Percentiles rank a stretch among this genome's conserved stretches.
Evolutionary conservation across 495 filamentous ascomycete genomes (phyloP).

Genomic region (Xylaria cubensis): DNA sequence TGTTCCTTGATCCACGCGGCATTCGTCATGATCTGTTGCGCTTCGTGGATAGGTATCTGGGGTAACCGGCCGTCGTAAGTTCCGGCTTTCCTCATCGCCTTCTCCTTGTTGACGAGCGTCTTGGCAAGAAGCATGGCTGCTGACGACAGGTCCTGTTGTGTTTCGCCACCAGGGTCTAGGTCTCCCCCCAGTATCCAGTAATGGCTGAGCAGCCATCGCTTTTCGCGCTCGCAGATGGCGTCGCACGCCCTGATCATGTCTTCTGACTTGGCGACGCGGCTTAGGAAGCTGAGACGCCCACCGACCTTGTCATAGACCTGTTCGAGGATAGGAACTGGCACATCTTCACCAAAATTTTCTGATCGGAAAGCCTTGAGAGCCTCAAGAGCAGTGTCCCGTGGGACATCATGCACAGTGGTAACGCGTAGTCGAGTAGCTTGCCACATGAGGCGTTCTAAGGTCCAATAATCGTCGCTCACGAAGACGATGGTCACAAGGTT

Average conservation of each 20-base stretch:
- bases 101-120: conserved; percentile 79
- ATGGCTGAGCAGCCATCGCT: conserved; percentile 90
- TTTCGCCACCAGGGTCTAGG: conserved; percentile 98
- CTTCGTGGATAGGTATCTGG: conserved; percentile 78
- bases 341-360: conserved; percentile 68
- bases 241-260: conserved; percentile 77
- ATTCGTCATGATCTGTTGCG: conserved; percentile 87
- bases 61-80: conserved; percentile 74
- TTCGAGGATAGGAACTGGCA: conserved; percentile 61
- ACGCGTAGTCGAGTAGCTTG: conserved; percentile 90
- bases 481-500: conserved; percentile 88
- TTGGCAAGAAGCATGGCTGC: conserved; percentile 91
- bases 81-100: conserved; percentile 65
- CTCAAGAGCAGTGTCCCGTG: conserved; percentile 71
- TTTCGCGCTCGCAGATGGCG: conserved; percentile 77
- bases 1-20: conserved; percentile 89
- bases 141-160: conserved; percentile 92
- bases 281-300: conserved; percentile 81
- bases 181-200: conserved; percentile 88
- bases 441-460: conserved; percentile 89
- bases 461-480: conserved; percentile 96
- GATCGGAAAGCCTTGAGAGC: conserved; percentile 75
- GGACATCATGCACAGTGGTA: conserved; percentile 77
- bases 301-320: conserved; percentile 82
- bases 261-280: conserved; percentile 76